phyloP scores from a whole-genome alignment of 306 rosid species.

The Prunus campanulata region DNA sequence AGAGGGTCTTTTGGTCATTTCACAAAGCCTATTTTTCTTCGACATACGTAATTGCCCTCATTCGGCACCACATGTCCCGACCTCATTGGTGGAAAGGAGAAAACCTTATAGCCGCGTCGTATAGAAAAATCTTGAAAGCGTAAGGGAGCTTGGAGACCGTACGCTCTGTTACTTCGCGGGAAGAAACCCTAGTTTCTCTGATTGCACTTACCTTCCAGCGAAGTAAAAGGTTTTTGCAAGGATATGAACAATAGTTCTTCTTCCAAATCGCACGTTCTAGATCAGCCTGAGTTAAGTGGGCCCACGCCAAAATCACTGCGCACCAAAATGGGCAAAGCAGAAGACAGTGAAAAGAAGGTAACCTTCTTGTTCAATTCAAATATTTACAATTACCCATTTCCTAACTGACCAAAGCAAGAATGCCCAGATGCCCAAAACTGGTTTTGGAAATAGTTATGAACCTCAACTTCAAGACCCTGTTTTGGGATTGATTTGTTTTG shows the following conservation, averaged over 20 bases:
- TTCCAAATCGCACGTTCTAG: slow-evolving; percentile 40
- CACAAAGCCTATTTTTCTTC: background rate
- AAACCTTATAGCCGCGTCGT: background rate
- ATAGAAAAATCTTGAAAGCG: slow-evolving; percentile 4
- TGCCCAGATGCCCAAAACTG: slow-evolving; percentile 13
- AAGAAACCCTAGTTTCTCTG: slow-evolving; percentile 38
- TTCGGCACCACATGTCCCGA: background rate
- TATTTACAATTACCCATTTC: slow-evolving; percentile 25
- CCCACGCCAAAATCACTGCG: slow-evolving; percentile 42
- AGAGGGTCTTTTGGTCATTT: slow-evolving; percentile 5
- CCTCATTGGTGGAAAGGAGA: background rate
- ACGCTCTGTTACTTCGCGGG: slow-evolving; percentile 4
- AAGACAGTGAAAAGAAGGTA: slow-evolving; percentile 67
- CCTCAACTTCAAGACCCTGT: slow-evolving; percentile 14
- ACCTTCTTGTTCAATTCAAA: slow-evolving; percentile 19
- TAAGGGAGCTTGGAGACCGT: background rate
- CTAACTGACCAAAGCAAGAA: slow-evolving; percentile 7
- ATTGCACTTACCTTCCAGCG: slow-evolving; percentile 30
- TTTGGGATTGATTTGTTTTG: slow-evolving; percentile 17
- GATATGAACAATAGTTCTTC: slow-evolving; percentile 45
- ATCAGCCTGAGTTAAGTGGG: slow-evolving; percentile 47
- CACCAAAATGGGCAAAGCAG: slow-evolving; percentile 57
- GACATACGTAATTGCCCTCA: background rate
- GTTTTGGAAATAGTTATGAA: background rate
- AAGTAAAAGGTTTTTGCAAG: background rate